Evolutionary conservation across 2,329 filamentous ascomycete genomes (phyloP).

Genomic region (Cercospora sp.): DNA sequence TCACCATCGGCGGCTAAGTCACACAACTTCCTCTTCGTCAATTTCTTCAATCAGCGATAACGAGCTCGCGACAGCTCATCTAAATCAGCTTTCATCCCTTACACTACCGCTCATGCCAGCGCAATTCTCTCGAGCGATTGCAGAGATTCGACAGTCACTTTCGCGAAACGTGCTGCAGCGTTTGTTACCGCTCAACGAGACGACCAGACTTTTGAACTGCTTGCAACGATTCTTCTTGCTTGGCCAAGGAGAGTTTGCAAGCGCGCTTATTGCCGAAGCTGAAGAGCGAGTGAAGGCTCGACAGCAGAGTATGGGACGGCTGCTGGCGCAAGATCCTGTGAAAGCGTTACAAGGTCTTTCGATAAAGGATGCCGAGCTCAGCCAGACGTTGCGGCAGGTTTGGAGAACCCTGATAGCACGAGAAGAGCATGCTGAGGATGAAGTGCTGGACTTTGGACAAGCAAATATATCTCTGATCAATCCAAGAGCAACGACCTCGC

Average conservation of each 20-base stretch:
- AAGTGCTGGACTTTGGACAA: conserved; percentile 78
- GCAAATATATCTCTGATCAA: conserved; percentile 70
- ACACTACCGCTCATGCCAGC: conserved; percentile 72
- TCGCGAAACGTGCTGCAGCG: conserved; percentile 82
- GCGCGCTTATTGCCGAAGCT: conserved; percentile 80
- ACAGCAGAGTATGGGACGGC: conserved; percentile 58
- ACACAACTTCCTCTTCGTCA: conserved; percentile 12
- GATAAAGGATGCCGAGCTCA: conserved; percentile 85
- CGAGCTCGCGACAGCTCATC: conserved; percentile 66
- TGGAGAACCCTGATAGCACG: conserved; percentile 78
- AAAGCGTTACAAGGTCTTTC: conserved; percentile 63
- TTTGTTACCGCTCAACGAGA: conserved; percentile 73
- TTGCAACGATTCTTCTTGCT: conserved; percentile 86
- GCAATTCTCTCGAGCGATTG: conserved; percentile 69
- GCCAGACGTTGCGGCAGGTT: conserved; percentile 71
- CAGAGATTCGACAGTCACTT: conserved; percentile 74
- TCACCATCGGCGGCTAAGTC: conserved; percentile 30
- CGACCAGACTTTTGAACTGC: conserved; percentile 73
- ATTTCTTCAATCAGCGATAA: conserved; percentile 44
- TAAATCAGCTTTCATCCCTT: conserved; percentile 67
- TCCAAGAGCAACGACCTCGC: conserved; percentile 46
- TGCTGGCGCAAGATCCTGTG: conserved; percentile 53
- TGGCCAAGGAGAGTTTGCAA: conserved; percentile 85
- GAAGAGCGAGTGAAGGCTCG: conserved; percentile 75
- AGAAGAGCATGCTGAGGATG: conserved; percentile 72